Evolutionary conservation across 345 rosid species (phyloP), one percentile per base, ranked within the genome.

Genomic region (Cochlearia excelsa): DNA sequence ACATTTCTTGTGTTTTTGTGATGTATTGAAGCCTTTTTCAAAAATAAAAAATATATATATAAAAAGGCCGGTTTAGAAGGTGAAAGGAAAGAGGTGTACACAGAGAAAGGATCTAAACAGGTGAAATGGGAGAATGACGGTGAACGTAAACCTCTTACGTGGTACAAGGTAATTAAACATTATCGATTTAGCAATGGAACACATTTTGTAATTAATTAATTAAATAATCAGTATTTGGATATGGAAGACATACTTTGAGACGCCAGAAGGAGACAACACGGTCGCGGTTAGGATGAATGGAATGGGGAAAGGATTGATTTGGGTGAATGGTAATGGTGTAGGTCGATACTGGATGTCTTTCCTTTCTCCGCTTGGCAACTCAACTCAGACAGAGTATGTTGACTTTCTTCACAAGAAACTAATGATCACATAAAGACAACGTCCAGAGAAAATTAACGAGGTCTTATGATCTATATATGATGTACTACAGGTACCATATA

Each of bases 261-360:
- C 81, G 16, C 97, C 95, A 2, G 83, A 81, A 64, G 85, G 86
- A 30, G 9, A 70, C 30, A 59, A 78, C 31, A 82, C 95, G 0
- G 76, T 84, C 3, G 86, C 75, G 4, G 68, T 88, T 26, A 54
- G 75, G 9, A 78, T 84, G 82, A 59, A 49, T 0, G 79, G 79
- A 6, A 83, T 92, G 97, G 75, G 77, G 5, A 86, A 92, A 51
- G 94, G 98, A 29, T 61, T 86, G 84, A 66, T 85, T 46, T 92
- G 96, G 93, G 69, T 92, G 46, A 92, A 92, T 29, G 95, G 98
- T 4, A 57, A 66, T 46, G 80, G 79, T 77, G 81, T 92, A 11
- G 96, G 98, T n/a, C 79, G 96, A 5, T 81, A 84, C 53, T 92
- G 98, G 98, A 67, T 76, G 73, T 78, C 84, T 26, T 88, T 62